Conservation (phyloP, 1,139 yeast genomes). For the Taphrina flavorubra region DNA sequence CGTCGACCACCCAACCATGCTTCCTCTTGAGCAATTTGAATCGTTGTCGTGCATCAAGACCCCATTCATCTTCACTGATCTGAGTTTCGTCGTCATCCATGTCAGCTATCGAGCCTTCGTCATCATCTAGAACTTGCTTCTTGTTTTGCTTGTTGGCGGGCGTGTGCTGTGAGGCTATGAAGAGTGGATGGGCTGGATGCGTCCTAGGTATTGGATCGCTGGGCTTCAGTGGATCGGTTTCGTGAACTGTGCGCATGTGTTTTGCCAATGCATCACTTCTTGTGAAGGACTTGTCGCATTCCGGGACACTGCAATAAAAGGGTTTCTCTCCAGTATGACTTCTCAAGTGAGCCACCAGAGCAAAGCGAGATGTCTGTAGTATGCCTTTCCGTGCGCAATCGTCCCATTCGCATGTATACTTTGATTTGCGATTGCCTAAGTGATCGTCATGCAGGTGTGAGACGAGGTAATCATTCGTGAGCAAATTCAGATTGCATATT, state of each 20-base stretch:
- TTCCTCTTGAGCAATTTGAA: constrained; percentile 52
- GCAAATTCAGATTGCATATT: constrained; percentile 13
- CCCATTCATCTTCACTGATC: constrained; percentile 46
- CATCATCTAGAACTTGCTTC: constrained; percentile 17
- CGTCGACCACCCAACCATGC: constrained; percentile 58
- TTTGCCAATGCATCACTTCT: constrained; percentile 67
- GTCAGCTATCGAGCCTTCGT: constrained; percentile 41
- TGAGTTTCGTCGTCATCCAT: constrained; percentile 44
- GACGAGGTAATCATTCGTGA: constrained; percentile 32
- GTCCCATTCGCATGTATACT: constrained; percentile 68
- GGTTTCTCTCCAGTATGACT: constrained; percentile 73
- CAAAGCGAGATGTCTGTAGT: constrained; percentile 65
- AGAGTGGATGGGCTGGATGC: constrained; percentile 43
- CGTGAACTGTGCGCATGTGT: constrained; percentile 69
- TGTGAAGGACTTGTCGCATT: constrained; percentile 67
- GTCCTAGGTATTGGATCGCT: constrained; percentile 43
- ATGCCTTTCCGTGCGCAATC: constrained; percentile 63
- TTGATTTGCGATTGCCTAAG: constrained; percentile 53
- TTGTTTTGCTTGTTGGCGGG: background rate
- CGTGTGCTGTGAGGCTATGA: constrained; percentile 30
- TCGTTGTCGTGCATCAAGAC: constrained; percentile 48
- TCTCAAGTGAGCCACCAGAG: constrained; percentile 66
- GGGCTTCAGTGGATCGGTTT: constrained; percentile 51
- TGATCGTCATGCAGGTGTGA: constrained; percentile 50
- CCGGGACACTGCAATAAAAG: constrained; percentile 71